Evolutionary conservation across 208 protist genomes (phyloP).

Genomic region (Trypanosoma scelopori): DNA sequence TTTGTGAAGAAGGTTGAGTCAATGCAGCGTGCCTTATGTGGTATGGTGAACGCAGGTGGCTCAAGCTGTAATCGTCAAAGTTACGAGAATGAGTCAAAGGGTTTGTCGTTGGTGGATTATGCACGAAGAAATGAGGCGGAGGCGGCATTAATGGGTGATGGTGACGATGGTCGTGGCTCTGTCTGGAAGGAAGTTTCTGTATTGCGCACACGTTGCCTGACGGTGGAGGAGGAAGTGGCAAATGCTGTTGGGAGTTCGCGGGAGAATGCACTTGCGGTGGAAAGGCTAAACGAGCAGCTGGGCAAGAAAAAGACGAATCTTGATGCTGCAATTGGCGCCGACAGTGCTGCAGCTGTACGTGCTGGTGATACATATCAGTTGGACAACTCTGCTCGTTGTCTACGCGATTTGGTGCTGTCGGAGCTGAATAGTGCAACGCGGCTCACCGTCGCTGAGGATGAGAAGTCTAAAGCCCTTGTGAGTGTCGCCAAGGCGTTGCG

Average conservation of each 20-base stretch:
- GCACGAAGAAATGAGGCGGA: background rate
- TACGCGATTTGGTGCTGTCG: slow-evolving; percentile 8
- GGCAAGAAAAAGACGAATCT: background rate
- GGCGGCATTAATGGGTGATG: background rate
- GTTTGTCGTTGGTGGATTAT: background rate
- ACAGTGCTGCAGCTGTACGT: background rate
- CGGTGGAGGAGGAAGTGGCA: background rate
- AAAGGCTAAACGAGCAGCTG: slow-evolving; percentile 1
- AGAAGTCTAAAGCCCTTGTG: background rate
- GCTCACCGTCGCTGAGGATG: background rate
- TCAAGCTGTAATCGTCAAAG: slow-evolving; percentile 1
- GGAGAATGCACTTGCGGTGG: background rate
- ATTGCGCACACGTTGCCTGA: slow-evolving; percentile 7
- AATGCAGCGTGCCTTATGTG: background rate
- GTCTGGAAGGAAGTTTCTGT: slow-evolving; percentile 5
- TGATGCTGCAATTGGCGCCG: background rate
- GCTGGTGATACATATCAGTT: background rate
- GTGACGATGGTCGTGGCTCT: background rate
- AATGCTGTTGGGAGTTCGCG: background rate
- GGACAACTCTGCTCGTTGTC: background rate
- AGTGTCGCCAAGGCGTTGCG: background rate
- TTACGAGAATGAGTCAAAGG: background rate
- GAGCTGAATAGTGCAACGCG: slow-evolving; percentile 2
- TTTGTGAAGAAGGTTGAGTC: slow-evolving; percentile 4
- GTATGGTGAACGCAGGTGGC: background rate